Evolutionary conservation across 192 early-diverging fungal genomes (phyloP), one percentile per base, ranked within the genome.

Genomic region (Coemansia sp.): DNA sequence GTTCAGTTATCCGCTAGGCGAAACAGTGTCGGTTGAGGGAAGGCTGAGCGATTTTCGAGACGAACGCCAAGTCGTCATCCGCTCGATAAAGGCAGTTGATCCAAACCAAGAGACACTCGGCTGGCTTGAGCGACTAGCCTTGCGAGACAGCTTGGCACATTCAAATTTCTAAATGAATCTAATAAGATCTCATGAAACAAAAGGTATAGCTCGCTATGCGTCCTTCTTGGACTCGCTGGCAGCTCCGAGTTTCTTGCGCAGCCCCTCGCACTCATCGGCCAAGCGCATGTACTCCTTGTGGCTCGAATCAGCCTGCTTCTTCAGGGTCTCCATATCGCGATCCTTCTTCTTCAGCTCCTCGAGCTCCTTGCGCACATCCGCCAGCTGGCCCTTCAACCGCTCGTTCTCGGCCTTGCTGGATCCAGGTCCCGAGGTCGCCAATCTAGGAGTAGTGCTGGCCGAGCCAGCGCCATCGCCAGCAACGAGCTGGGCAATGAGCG

Each of bases 261-360:
- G 70, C 39, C 42, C 52, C 39, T 70, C 70, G 64, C 64, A 75
- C 61, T 75, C 66, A 39, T 84, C 83, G 1, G 83, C 74, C 52
- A 84, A 60, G 52, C 83, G 77, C 73, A 77, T 81, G 65, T 84
- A 84, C 56, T 84, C 83, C 21, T 70, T 41, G 64, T 84, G 77
- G 56, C 63, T 76, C 39, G 70, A 66, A 33, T 84, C 75, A 3
- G 75, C 74, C 69, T 84, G 83, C 69, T 84, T 84, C 68, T 77
- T 76, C 31, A 84, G 75, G 3, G 70, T 84, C 28, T 69, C 82
- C 65, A 76, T 70, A 33, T 84, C 73, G 45, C 67, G 62, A 65
- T 73, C 74, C 67, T 76, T 81, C 16, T 59, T 56, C 36, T 76
- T 72, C 31, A 81, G 66, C 56, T 73, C 83, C 43, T 73, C 74